Base-by-base conservation (phyloP, 2,329 filamentous ascomycete genomes). In the Colletotrichum echinochloae region DNA sequence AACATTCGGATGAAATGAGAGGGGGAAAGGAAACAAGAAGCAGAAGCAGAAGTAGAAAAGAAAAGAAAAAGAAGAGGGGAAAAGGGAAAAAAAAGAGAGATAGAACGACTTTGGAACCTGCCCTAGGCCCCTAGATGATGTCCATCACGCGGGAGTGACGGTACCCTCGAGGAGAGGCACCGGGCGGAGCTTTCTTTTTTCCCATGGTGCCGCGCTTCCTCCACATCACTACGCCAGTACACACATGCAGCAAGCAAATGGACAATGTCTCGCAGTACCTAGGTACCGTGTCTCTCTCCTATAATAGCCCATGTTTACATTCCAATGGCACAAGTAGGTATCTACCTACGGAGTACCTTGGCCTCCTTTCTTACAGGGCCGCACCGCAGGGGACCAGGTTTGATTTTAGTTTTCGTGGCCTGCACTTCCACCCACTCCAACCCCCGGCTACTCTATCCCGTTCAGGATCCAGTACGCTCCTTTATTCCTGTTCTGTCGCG, bases 351-450 rank as follows among this genome's bases (percentile, higher is more conserved):
- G n/a, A n/a, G n/a, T n/a, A 23, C 35, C n/a, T n/a, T n/a, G n/a
- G n/a, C 39, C 35, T 51, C 46, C 52, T 48, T 37, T 35, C 44
- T 23, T 60, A 12, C 39, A 60, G 39, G 60, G 20, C n/a, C 26
- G 30, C 52, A 69, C n/a, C n/a, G n/a, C n/a, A n/a, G n/a, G 60
- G 66, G 60, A 60, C 61, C 26, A 37, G 61, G 61, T n/a, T 30
- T 35, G 41, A 69, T 46, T 46, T 54, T 52, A n/a, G 46, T 30
- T 14, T 41, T 41, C n/a, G 16, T 41, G 65, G 41, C 49, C 44
- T 60, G 44, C 16, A 57, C 30, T 30, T 63, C 28, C 18, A 51
- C 18, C 48, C 48, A 51, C 48, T 28, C 51, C 37, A 46, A 12
- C n/a, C 41, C 41, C n/a, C 11, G 37, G 39, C 12, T 14, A 14